A percentile compares a stretch with the other conserved stretches of the same genome.
phyloP scores from a whole-genome alignment of 108 stramenopile species.

The Cyclotella kingstonii region DNA sequence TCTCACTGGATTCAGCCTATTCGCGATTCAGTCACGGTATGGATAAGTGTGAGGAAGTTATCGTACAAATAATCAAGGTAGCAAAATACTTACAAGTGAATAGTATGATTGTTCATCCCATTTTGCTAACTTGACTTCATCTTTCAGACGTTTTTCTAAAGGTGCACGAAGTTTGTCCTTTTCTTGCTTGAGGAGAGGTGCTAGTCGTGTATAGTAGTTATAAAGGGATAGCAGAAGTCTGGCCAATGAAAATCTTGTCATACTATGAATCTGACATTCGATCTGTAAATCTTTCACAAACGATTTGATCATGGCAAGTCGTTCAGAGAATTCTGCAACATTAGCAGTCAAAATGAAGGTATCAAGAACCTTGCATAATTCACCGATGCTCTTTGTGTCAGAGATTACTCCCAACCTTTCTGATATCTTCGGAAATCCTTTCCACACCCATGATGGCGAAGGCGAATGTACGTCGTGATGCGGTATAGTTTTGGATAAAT shows the following conservation, averaged over 20 bases:
- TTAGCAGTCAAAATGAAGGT: constrained; percentile 81
- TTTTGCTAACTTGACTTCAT: constrained; percentile 93
- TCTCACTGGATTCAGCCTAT: constrained; percentile 85
- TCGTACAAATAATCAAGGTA: not conserved
- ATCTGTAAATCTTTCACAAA: constrained; percentile 50
- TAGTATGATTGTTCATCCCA: constrained; percentile 99
- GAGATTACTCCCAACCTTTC: constrained; percentile 9
- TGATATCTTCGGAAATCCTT: constrained; percentile 43
- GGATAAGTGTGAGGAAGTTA: too few relatives aligned
- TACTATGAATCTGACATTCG: constrained; percentile 19
- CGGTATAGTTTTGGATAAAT: not conserved
- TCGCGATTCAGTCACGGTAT: not conserved
- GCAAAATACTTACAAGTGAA: constrained; percentile 51
- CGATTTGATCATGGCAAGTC: constrained; percentile 60
- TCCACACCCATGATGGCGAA: constrained; percentile 74
- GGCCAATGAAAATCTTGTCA: constrained; percentile 28
- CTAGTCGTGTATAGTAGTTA: constrained; percentile 77
- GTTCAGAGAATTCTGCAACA: constrained; percentile 61
- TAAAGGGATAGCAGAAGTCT: constrained; percentile 63
- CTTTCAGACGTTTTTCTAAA: constrained; percentile 84
- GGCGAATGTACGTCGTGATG: not conserved
- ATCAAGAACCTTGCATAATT: constrained; percentile 68
- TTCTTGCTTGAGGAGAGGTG: constrained; percentile 31
- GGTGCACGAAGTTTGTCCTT: constrained; percentile 51
- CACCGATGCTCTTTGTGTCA: constrained; percentile 43